Evolutionary conservation across 345 rosid genomes (phyloP), one percentile per base, ranked within the genome.

Genomic region (Mallotus nudiflorus): DNA sequence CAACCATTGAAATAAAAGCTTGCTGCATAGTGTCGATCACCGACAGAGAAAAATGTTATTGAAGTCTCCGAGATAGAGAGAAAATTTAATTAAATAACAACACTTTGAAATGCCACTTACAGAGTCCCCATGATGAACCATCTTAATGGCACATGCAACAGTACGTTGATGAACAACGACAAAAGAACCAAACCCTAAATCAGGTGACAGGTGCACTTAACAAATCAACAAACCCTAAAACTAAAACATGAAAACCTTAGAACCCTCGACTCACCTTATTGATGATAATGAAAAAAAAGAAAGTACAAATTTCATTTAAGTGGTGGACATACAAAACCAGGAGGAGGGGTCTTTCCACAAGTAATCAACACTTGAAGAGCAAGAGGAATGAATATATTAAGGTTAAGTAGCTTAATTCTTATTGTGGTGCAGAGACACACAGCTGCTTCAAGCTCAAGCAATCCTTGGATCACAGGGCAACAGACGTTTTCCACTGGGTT

Each of bases 391-490:
- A 73, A 73, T 24, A 83, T 73, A 51, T 78, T 80, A 19, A 83
- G 65, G 72, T 83, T 83, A 14, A 83, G 82, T 20, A 83, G 79
- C 82, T 73, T 83, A 11, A 83, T 76, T 74, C 82, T 75, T 25
- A 80, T 62, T 29, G 72, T 73, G 0, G 82, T 73, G 73, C 86
- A 83, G 27, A 83, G 76, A 52, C 86, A 83, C 62, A 83, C 28
- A 0, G 86, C 86, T 25, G 86, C 86, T 81, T 83, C 86, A 20
- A 83, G 80, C 77, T 80, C 82, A 0, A 83, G 74, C 70, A 83
- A 67, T 29, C 86, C 86, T 67, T 73, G 49, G 22, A 83, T 48
- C 50, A 83, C 78, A 0, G 86, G 86, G 22, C 84, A 80, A 31
- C 86, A 83, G 7, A 67, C 72, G 51, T 78, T 78, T 69, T 83